These are phyloP conservation scores for Dianthus caryophyllus DNA, from an alignment of 148 eudicot genomes.

Conservation along the genomic window DNA sequence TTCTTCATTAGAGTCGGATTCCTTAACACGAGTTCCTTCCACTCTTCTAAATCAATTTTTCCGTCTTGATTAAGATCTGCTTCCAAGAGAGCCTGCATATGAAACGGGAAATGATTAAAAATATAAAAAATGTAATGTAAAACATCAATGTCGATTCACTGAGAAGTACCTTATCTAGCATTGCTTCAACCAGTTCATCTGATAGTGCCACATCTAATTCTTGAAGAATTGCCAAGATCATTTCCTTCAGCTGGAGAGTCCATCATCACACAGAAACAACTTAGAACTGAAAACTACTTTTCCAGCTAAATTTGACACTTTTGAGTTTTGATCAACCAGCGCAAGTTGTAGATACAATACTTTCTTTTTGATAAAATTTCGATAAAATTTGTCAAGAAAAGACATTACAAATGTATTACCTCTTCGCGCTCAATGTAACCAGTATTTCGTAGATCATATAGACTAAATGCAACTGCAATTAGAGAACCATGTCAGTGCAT, in stretches of 20 bases:
- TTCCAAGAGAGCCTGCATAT: slow-evolving; percentile 35
- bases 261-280: slow-evolving; percentile 6
- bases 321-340: too few relatives aligned
- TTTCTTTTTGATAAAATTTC: too few relatives aligned
- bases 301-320: too few relatives aligned
- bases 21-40: slow-evolving; percentile 44
- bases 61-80: slow-evolving; percentile 60
- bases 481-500: slow-evolving; percentile 14
- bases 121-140: background rate
- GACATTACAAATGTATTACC: slow-evolving; percentile 23
- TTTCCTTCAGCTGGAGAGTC: slow-evolving; percentile 47
- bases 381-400: too few relatives aligned
- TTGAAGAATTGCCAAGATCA: slow-evolving; percentile 50
- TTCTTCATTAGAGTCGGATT: slow-evolving; percentile 41
- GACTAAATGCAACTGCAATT: slow-evolving; percentile 48
- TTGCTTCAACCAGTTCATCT: slow-evolving; percentile 44
- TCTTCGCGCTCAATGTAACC: slow-evolving; percentile 61
- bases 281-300: background rate
- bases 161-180: slow-evolving; percentile 46
- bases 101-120: background rate
- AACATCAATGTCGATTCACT: background rate
- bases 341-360: too few relatives aligned
- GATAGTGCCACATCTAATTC: slow-evolving; percentile 40
- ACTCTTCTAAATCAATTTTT: slow-evolving; percentile 53
- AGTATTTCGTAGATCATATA: slow-evolving; percentile 44